Percentiles rank a stretch among this genome's conserved stretches.
These are phyloP conservation scores for Ogataea pini DNA, from an alignment of 805 yeast genomes.

Conservation along the genomic window DNA sequence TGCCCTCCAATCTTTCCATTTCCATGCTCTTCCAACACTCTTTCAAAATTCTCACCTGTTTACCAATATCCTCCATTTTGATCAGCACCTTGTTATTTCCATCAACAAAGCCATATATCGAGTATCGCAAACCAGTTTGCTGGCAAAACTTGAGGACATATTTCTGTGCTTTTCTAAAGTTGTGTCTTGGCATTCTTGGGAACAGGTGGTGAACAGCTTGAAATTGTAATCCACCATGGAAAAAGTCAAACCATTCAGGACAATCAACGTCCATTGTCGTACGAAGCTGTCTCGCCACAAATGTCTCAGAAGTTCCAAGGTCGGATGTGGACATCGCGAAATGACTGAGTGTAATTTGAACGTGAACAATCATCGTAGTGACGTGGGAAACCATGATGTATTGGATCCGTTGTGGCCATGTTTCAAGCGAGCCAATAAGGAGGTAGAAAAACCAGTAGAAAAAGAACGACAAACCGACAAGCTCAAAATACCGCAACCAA, in stretches of 20 bases:
- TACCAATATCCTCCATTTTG: constrained; percentile 71
- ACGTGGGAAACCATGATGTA: constrained; percentile 74
- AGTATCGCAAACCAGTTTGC: constrained; percentile 73
- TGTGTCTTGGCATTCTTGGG: constrained; percentile 88
- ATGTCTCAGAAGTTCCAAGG: constrained; percentile 76
- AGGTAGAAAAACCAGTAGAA: constrained; percentile 81
- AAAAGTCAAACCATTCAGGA: constrained; percentile 87
- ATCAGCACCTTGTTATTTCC: constrained; percentile 75
- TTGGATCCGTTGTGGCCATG: constrained; percentile 52
- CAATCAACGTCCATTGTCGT: constrained; percentile 96
- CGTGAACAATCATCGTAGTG: constrained; percentile 89
- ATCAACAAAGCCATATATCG: constrained; percentile 78
- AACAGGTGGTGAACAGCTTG: constrained; percentile 90
- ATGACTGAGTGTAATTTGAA: constrained; percentile 85
- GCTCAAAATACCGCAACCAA: constrained; percentile 79
- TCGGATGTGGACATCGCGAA: constrained; percentile 94
- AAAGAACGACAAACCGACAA: constrained; percentile 68
- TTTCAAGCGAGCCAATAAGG: constrained; percentile 53
- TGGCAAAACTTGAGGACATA: constrained; percentile 72
- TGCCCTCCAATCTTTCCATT: constrained; percentile 43
- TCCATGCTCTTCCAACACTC: constrained; percentile 71
- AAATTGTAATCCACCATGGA: constrained; percentile 91
- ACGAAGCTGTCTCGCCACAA: constrained; percentile 75
- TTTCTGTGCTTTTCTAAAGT: constrained; percentile 73
- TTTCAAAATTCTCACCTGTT: constrained; percentile 73